phyloP scores from a whole-genome alignment of 2,329 filamentous ascomycete species.

The Pseudogymnoascus sp. region DNA sequence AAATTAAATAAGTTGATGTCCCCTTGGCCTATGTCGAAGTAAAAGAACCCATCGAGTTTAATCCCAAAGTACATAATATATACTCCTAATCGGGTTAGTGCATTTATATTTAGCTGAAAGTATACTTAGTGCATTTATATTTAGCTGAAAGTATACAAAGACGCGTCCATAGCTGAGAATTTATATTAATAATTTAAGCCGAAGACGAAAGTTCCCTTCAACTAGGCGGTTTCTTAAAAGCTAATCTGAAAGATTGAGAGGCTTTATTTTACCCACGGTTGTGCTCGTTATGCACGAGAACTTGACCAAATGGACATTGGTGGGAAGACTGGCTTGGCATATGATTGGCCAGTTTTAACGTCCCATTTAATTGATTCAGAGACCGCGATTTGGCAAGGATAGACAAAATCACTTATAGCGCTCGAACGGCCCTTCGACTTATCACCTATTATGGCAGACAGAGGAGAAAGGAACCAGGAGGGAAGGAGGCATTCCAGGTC shows the following conservation, averaged over 20 bases:
- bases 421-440: background rate
- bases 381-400: background rate
- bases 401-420: background rate
- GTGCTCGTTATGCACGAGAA: no score
- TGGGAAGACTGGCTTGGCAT: background rate
- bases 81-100: background rate
- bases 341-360: slow-evolving; percentile 8
- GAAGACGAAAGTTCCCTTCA: no score
- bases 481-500: background rate
- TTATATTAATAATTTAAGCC: no score
- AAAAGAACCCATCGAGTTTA: background rate
- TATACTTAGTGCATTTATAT: no score
- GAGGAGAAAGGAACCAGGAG: background rate
- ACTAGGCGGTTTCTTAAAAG: no score
- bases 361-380: background rate
- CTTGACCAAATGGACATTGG: no score
- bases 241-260: no score
- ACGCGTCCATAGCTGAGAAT: no score
- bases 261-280: no score
- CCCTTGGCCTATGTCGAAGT: background rate
- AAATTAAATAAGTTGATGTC: background rate
- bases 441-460: background rate
- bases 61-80: background rate
- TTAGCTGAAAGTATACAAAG: no score
- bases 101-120: background rate